Base-by-base conservation (phyloP, 2,329 filamentous ascomycete genomes). In the Aspergillus sp. region DNA sequence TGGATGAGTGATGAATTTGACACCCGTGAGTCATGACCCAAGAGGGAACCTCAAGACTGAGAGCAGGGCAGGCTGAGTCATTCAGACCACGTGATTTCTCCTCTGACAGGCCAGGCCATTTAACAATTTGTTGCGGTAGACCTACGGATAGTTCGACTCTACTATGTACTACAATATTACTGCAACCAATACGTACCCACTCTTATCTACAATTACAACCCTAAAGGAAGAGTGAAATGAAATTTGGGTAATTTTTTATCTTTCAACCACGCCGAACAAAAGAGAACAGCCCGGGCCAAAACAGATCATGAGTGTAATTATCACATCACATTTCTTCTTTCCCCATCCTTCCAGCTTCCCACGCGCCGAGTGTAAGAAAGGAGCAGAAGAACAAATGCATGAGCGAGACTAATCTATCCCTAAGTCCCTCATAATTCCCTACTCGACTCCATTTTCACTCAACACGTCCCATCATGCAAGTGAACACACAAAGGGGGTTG, bases 301-400 rank as follows among this genome's bases (percentile, higher is more conserved):
- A 56, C 57, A 56, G 58, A 62, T 62, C 62, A 64, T 64, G 60
- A 64, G 51, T 62, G 59, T 65, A 61, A 64, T 62, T 62, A 66
- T 65, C 62, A 64, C 64, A 65, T 63, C 60, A 59, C 58, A 61
- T 60, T 53, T 40, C 33, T 52, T 52, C 49, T 37, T 44, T 56
- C 51, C 45, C 23, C 50, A 31, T 31, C 27, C 27, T 31, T 31
- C 27, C 27, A 31, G 27, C 27, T 31, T 31, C 27, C 27, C 27
- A 31, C 27, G 27, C 46, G 39, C 31, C 40, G 17, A 35, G 25
- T 39, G 19, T 9, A 39, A 49, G 21, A 40, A 9, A 46, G 37
- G 35, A 25, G 12, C n/a, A 40, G 52, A 54, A 15, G 21, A 8
- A 15, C 9, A 21, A 49, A 39, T 31, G 31, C 31, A 53, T 15